Conservation (phyloP, 2,329 filamentous ascomycete species). For the Gnomoniopsis smithogilvyi region DNA sequence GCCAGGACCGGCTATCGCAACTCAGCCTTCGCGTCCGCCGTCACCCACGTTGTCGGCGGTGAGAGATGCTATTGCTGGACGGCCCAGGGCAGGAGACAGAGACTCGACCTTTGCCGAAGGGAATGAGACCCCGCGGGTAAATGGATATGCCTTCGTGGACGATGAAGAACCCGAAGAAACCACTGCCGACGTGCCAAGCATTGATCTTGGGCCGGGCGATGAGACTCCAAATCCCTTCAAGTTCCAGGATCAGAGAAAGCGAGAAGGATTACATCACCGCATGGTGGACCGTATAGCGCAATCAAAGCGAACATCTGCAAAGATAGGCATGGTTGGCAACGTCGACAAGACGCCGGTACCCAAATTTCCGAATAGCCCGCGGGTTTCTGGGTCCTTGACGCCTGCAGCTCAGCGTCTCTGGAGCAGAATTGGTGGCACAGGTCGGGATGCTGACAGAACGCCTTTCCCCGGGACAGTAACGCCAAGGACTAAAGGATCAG, state of each 20-base stretch:
- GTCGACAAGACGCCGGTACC: conserved; percentile 61
- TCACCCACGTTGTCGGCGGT: conserved; percentile 85
- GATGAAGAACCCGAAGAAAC: conserved; percentile 61
- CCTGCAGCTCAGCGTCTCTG: conserved; percentile 71
- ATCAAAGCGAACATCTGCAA: conserved; percentile 62
- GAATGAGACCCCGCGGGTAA: conserved; percentile 82
- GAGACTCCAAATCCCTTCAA: conserved; percentile 76
- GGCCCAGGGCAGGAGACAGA: conserved; percentile 58
- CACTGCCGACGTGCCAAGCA: conserved; percentile 32
- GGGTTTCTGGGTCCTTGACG: conserved; percentile 58
- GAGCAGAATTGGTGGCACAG: conserved; percentile 53
- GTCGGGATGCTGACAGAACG: conserved; percentile 31
- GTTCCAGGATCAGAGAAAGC: conserved; percentile 67
- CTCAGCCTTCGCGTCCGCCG: conserved; percentile 51
- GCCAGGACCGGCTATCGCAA: conserved; percentile 43
- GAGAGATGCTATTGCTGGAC: conserved; percentile 77
- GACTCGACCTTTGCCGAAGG: conserved; percentile 57
- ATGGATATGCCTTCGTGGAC: conserved; percentile 92
- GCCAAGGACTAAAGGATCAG: conserved; percentile 34
- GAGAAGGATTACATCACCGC: conserved; percentile 79
- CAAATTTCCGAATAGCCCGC: conserved; percentile 65
- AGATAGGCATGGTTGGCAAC: conserved; percentile 58
- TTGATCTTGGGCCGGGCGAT: conserved; percentile 58
- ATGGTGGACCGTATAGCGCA: conserved; percentile 82
- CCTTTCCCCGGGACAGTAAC: conserved; percentile 39